Conservation (phyloP, 768 basidiomycete species). For the Termitomyces sp. region DNA sequence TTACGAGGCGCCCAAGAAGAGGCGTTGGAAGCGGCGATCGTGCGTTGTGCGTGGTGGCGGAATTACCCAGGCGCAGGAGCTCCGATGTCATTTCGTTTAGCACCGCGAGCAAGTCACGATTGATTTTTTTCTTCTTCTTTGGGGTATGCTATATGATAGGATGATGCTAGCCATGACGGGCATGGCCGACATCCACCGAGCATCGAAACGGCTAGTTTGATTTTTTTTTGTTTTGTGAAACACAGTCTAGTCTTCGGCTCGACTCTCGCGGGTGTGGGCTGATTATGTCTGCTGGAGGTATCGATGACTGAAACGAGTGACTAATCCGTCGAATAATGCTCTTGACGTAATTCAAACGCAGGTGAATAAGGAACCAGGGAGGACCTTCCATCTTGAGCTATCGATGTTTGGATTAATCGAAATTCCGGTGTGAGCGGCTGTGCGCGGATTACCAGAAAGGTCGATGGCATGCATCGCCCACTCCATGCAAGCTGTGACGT, state of each 20-base stretch:
- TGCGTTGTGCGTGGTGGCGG: neutral
- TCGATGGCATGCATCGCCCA: neutral
- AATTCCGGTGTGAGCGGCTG: slow-evolving; percentile 1
- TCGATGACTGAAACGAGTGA: neutral
- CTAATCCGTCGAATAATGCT: neutral
- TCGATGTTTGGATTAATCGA: neutral
- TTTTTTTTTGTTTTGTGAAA: neutral
- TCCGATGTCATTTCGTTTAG: neutral
- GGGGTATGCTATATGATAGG: no score
- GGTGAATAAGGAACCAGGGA: neutral
- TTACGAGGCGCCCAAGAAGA: neutral
- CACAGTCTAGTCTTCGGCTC: neutral
- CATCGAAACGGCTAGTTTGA: neutral
- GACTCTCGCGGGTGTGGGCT: neutral
- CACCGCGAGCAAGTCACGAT: no score
- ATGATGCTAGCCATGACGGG: neutral
- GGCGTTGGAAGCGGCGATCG: neutral
- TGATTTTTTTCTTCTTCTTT: neutral
- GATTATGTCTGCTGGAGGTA: neutral
- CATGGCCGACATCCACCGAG: neutral
- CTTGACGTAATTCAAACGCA: neutral
- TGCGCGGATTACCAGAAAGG: neutral
- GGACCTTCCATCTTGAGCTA: neutral
- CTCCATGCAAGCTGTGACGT: neutral
- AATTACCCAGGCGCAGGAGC: neutral